A percentile compares a stretch with the other conserved stretches of the same genome.
Conservation (phyloP, 352 stramenopile genomes). For the Globisporangium polare region DNA sequence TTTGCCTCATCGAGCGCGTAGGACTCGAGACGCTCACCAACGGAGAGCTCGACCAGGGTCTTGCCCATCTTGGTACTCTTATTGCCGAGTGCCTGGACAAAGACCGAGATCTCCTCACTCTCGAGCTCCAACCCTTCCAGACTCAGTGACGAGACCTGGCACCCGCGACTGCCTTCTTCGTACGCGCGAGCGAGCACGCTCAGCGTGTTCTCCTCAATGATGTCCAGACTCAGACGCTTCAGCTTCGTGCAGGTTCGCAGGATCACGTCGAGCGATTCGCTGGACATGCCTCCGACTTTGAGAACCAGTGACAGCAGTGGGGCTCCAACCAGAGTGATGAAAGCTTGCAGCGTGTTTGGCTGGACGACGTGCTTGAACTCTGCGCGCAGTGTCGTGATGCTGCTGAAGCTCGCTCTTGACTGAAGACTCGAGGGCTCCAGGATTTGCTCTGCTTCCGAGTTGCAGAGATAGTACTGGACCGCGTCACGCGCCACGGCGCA, state of each 20-base stretch:
- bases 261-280: conserved; percentile 1
- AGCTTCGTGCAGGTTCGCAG: conserved; percentile 1
- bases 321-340: conserved; percentile 10
- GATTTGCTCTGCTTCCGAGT: background rate
- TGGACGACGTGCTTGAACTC: conserved; percentile 9
- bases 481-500: conserved; percentile 9
- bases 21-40: conserved; percentile 15
- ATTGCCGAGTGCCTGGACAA: conserved; percentile 6
- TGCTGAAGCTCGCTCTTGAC: background rate
- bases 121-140: conserved; percentile 16
- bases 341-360: conserved; percentile 7
- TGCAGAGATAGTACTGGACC: conserved; percentile 13
- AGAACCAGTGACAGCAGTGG: conserved; percentile 9
- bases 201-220: conserved; percentile 7
- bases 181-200: conserved; percentile 9
- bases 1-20: conserved; percentile 24
- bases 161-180: background rate
- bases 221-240: conserved; percentile 11
- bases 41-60: conserved; percentile 11
- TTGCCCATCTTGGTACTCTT: background rate
- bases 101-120: conserved; percentile 10
- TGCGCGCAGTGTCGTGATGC: conserved; percentile 5
- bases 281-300: conserved; percentile 1
- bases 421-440: background rate
- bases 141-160: conserved; percentile 9